Percentiles rank a stretch among this genome's conserved stretches.
phyloP scores from a whole-genome alignment of 2,329 filamentous ascomycete species.

The Elsinoe perseae region DNA sequence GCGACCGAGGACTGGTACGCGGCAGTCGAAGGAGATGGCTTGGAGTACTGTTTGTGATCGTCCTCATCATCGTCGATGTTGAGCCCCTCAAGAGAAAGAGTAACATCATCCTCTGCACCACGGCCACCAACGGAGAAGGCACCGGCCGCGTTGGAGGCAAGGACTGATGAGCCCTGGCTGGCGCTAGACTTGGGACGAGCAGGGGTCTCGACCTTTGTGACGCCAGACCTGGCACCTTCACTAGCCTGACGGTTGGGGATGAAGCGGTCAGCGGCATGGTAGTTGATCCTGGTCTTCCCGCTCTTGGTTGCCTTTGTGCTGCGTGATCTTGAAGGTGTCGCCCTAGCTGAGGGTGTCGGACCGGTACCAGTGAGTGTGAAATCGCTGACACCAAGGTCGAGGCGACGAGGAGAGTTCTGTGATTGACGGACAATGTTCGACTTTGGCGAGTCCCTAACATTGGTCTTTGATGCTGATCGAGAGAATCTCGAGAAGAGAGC shows the following conservation, averaged over 20 bases:
- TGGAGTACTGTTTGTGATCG: conserved; percentile 57
- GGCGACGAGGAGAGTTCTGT: conserved; percentile 65
- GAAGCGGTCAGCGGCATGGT: conserved; percentile 68
- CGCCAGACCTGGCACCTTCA: conserved; percentile 77
- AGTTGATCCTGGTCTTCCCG: conserved; percentile 60
- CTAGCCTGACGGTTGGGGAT: conserved; percentile 90
- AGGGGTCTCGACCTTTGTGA: conserved; percentile 73
- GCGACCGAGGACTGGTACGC: conserved; percentile 91
- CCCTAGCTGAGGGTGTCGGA: conserved; percentile 39
- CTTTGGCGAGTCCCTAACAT: conserved; percentile 83
- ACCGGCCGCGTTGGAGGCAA: conserved; percentile 61
- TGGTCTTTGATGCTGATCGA: conserved; percentile 57
- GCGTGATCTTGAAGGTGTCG: conserved; percentile 35
- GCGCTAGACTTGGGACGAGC: conserved; percentile 64
- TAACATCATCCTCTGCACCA: conserved; percentile 62
- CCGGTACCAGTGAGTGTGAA: conserved; percentile 85
- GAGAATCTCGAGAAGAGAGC: conserved; percentile 74
- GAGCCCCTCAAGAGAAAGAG: conserved; percentile 67
- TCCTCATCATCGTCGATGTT: conserved; percentile 69
- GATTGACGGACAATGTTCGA: conserved; percentile 79
- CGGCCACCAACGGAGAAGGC: conserved; percentile 56
- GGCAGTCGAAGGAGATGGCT: conserved; percentile 76
- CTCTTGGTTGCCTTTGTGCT: conserved; percentile 36
- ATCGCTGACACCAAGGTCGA: conserved; percentile 88
- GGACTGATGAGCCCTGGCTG: conserved; percentile 63